Percentiles rank a stretch among this genome's conserved stretches.
Evolutionary conservation across 192 early-diverging fungal genomes (phyloP).

Genomic region (Backusella mclennaniae): DNA sequence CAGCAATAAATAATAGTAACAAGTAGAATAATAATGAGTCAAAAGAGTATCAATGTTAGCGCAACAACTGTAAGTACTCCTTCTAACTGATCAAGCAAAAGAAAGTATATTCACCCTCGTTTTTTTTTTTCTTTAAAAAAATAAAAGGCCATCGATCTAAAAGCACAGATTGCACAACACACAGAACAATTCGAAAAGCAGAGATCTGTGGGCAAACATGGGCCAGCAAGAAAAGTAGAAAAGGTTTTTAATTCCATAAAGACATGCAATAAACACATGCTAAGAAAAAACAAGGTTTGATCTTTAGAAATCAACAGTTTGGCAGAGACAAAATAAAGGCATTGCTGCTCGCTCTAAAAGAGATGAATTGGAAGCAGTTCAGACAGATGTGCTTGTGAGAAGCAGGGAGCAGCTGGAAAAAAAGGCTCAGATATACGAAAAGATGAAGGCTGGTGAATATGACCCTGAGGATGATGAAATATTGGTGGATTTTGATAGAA

Average conservation of each 20-base stretch:
- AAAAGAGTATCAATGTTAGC: constrained; percentile 3
- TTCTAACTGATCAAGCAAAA: not conserved
- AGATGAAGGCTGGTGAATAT: constrained; percentile 6
- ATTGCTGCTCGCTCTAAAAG: constrained; percentile 38
- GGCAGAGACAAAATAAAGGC: constrained; percentile 51
- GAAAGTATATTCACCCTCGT: not conserved
- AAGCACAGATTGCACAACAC: constrained; percentile 20
- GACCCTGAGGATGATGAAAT: constrained; percentile 28
- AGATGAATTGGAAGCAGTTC: constrained; percentile 32
- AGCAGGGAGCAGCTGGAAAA: constrained; percentile 53
- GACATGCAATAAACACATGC: not conserved
- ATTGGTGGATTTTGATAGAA: constrained; percentile 62
- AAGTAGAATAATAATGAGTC: not conserved
- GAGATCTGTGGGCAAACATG: constrained; percentile 9
- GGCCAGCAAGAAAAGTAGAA: constrained; percentile 4
- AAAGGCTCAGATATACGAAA: constrained; percentile 65
- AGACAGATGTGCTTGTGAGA: constrained; percentile 23
- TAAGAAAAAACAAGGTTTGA: not conserved
- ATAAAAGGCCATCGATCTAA: constrained; percentile 10
- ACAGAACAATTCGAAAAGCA: constrained; percentile 12
- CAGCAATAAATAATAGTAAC: not conserved
- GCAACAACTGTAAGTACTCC: not conserved
- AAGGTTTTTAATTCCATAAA: not conserved
- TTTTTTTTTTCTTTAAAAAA: not conserved
- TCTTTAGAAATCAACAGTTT: constrained; percentile 46